Percentiles rank a stretch among this genome's conserved stretches.
phyloP scores from a whole-genome alignment of 1,139 yeast species.

The Debaryomycetaceae sp. region DNA sequence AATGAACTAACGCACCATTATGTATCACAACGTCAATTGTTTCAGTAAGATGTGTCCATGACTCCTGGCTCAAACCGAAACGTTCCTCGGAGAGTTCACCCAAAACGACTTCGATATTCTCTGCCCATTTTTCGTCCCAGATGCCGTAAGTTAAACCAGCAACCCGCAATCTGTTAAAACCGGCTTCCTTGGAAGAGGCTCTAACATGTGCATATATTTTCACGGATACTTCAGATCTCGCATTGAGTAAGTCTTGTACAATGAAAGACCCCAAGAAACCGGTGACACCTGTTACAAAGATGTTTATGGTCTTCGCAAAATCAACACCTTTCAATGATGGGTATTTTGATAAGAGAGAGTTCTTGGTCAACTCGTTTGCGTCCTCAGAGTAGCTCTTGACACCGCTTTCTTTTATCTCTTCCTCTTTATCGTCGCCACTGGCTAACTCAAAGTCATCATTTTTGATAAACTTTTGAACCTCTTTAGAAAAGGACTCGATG shows the following conservation, averaged over 20 bases:
- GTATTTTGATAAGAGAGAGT: conserved; percentile 41
- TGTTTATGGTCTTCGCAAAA: conserved; percentile 45
- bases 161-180: conserved; percentile 68
- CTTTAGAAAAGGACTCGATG: conserved; percentile 70
- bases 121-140: conserved; percentile 66
- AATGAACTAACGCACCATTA: conserved; percentile 97
- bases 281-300: conserved; percentile 92
- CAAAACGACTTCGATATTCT: conserved; percentile 64
- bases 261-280: conserved; percentile 95
- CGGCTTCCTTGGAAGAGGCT: conserved; percentile 66
- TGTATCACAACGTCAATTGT: conserved; percentile 82
- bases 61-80: conserved; percentile 61
- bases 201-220: conserved; percentile 87
- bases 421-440: conserved; percentile 19
- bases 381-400: conserved; percentile 58
- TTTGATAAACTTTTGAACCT: conserved; percentile 55
- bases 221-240: conserved; percentile 39
- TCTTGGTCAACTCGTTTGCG: conserved; percentile 55
- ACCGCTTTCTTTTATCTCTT: conserved; percentile 12
- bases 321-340: conserved; percentile 27
- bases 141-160: conserved; percentile 85
- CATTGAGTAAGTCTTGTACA: conserved; percentile 64
- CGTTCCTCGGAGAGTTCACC: conserved; percentile 75
- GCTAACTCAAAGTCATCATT: conserved; percentile 46
- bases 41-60: conserved; percentile 57